Evolutionary conservation across 1,139 yeast species (phyloP), one percentile per base, ranked within the genome.

Genomic region (Debaryomycetaceae sp.): DNA sequence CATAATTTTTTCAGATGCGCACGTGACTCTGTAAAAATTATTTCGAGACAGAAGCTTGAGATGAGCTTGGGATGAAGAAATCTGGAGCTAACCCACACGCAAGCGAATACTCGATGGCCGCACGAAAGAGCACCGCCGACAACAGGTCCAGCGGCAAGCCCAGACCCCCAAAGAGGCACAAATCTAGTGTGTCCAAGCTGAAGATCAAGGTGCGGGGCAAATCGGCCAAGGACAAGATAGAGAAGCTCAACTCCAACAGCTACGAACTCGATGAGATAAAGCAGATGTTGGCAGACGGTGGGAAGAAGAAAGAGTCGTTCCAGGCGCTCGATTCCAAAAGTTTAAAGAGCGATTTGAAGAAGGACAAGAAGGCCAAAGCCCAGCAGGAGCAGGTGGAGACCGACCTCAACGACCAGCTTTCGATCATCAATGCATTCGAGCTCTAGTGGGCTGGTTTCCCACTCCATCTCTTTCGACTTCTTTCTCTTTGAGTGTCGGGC

Each of bases 351-450:
- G 90, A 80, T 51, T 64, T 72, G 47, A 62, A 65, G 42, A 63
- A 66, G 37, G 75, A 75, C 39, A 68, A 71, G 45, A 63, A 72
- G 46, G 61, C 60, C 13, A 65, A 67, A 47, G 60, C 61, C 23
- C 58, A 66, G 45, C 65, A 71, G 39, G 69, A 75, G 51, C 60
- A 68, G 43, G 75, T 79, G 3, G 80, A 83, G 36, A 66, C 68
- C 37, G 84, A 79, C 45, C 59, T 86, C 42, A 58, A 72, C 41
- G 66, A 69, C 45, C 91, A 85, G 60, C 65, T 85, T 49, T 88
- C 83, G 47, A 53, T 79, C 56, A 75, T 84, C 40, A 72, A 76
- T 7, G 82, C 78, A 3, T 76, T 81, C 66, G 76, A 67, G 22
- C 56, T 79, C 11, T 27, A 27, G 31, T 27, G 20, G 20, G 20